Conservation (phyloP, 208 protist species). For the Lotmaria passim region DNA sequence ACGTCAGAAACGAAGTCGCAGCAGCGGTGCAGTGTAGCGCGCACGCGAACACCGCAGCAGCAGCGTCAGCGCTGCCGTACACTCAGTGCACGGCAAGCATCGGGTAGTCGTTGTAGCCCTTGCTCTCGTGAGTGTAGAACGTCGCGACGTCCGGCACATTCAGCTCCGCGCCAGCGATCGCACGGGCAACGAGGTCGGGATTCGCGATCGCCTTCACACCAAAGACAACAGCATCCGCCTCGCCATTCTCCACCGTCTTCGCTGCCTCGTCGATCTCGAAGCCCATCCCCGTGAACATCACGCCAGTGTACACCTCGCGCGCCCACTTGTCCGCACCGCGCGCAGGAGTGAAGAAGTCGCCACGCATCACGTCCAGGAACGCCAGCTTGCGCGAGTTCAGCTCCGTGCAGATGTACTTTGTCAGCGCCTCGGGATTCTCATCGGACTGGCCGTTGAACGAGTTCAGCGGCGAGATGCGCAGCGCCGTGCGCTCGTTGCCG, state of each 20-base stretch:
- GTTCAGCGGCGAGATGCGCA: conserved; percentile 75
- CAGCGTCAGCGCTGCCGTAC: too few relatives aligned
- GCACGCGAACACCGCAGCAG: too few relatives aligned
- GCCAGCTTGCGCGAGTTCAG: conserved; percentile 52
- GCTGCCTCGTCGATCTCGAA: conserved; percentile 55
- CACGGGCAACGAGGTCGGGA: conserved; percentile 69
- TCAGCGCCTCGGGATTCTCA: conserved; percentile 46
- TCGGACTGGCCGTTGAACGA: conserved; percentile 44
- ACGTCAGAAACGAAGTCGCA: too few relatives aligned
- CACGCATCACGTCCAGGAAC: conserved; percentile 54
- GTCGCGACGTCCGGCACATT: conserved; percentile 29
- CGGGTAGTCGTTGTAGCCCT: conserved; percentile 64
- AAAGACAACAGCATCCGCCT: conserved; percentile 63
- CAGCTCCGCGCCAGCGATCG: conserved; percentile 35
- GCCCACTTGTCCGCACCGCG: conserved; percentile 57
- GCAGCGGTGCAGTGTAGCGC: too few relatives aligned
- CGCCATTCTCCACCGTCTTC: conserved; percentile 40
- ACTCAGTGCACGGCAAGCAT: too few relatives aligned
- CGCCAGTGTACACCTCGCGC: conserved; percentile 50
- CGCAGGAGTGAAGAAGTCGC: conserved; percentile 28
- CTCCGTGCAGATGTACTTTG: conserved; percentile 55
- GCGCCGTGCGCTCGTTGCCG: conserved; percentile 44
- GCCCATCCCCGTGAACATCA: conserved; percentile 51
- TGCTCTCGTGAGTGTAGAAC: conserved; percentile 21
- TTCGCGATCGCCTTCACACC: conserved; percentile 67